Conservation (phyloP, 371 early-diverging fungal species). For the Neoconidiobolus thromboides region DNA sequence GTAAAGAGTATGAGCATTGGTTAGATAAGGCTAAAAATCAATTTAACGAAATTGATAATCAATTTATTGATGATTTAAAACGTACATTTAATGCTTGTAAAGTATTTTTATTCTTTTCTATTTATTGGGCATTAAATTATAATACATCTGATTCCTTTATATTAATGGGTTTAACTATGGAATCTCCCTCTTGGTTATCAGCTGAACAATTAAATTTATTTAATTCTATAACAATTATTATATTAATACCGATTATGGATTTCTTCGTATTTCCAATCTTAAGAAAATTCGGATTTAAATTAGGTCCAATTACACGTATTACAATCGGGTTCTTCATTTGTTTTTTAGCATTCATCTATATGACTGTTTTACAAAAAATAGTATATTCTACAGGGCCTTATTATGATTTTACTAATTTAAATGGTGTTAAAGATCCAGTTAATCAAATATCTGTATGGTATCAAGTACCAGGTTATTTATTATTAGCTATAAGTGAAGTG, state of each 20-base stretch:
- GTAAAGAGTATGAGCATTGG: slow-evolving; percentile 20
- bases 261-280: slow-evolving; percentile 38
- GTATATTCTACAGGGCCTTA: slow-evolving; percentile 37
- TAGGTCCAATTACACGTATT: slow-evolving; percentile 50
- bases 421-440: slow-evolving; percentile 10
- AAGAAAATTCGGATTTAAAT: slow-evolving; percentile 31
- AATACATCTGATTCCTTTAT: slow-evolving; percentile 59
- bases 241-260: slow-evolving; percentile 53
- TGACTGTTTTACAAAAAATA: slow-evolving; percentile 41
- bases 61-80: slow-evolving; percentile 49
- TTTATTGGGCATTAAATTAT: slow-evolving; percentile 59
- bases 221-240: slow-evolving; percentile 42
- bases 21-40: slow-evolving; percentile 15
- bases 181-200: slow-evolving; percentile 26
- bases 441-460: slow-evolving; percentile 36
- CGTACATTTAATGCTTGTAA: slow-evolving; percentile 40
- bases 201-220: slow-evolving; percentile 19
- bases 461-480: slow-evolving; percentile 42
- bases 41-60: slow-evolving; percentile 32
- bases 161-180: slow-evolving; percentile 50
- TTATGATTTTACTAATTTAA: slow-evolving; percentile 19
- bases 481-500: slow-evolving; percentile 28
- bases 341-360: slow-evolving; percentile 42
- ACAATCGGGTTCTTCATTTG: slow-evolving; percentile 43
- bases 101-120: slow-evolving; percentile 47